These are phyloP conservation scores for Cladosporium velox DNA, from an alignment of 2,329 filamentous ascomycete genomes.

Conservation along the genomic window DNA sequence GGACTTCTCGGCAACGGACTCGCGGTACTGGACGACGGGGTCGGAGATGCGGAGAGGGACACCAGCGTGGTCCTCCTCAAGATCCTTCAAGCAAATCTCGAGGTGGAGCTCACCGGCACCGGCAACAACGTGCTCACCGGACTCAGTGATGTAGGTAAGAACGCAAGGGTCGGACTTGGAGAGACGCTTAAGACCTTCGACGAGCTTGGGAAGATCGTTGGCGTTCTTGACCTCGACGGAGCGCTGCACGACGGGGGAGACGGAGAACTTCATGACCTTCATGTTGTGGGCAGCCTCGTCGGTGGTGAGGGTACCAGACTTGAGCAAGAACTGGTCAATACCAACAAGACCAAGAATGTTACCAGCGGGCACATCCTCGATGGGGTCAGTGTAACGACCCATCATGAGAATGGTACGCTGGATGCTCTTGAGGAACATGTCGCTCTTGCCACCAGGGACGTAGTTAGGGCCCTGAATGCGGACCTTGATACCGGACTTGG, in stretches of 20 bases:
- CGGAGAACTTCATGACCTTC: slow-evolving; percentile 99
- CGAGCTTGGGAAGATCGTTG: slow-evolving; percentile 98
- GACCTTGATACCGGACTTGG: slow-evolving; percentile 97
- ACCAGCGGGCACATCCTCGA: slow-evolving; percentile 97
- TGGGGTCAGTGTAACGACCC: slow-evolving; percentile 98
- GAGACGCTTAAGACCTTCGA: slow-evolving; percentile 99
- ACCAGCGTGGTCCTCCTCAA: slow-evolving; percentile 98
- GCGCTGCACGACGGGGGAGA: slow-evolving; percentile 96
- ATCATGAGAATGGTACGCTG: slow-evolving; percentile 99
- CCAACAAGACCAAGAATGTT: slow-evolving; percentile 99
- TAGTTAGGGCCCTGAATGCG: slow-evolving; percentile 99
- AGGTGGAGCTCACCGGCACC: slow-evolving; percentile 99
- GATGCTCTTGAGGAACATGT: slow-evolving; percentile 98
- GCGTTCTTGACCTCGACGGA: slow-evolving; percentile 99
- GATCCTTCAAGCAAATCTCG: slow-evolving; percentile 99
- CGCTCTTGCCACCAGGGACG: slow-evolving; percentile 95
- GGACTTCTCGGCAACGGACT: slow-evolving; percentile 82
- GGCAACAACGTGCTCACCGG: slow-evolving; percentile 98
- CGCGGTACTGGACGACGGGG: slow-evolving; percentile 97
- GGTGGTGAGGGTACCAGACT: slow-evolving; percentile 99
- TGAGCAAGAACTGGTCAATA: slow-evolving; percentile 99
- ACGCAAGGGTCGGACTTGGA: slow-evolving; percentile 99
- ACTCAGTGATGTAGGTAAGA: slow-evolving; percentile 82
- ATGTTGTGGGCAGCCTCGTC: slow-evolving; percentile 98
- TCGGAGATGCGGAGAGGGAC: slow-evolving; percentile 97